Percentiles rank a stretch among this genome's conserved stretches.
These are phyloP conservation scores for Globisporangium emineosum DNA, from an alignment of 352 stramenopile genomes.

Conservation along the genomic window DNA sequence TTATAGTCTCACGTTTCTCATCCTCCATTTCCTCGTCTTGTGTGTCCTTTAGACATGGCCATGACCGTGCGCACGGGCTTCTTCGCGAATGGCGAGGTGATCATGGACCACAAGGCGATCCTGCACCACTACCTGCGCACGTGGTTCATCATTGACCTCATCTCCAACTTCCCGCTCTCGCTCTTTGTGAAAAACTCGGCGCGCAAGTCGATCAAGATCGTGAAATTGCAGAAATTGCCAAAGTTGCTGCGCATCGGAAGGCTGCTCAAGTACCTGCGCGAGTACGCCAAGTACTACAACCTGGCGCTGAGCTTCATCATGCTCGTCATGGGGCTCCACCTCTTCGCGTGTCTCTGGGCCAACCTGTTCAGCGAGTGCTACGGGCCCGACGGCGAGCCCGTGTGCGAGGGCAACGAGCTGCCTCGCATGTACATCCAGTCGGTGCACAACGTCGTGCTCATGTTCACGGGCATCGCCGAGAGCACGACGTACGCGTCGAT, in stretches of 20 bases:
- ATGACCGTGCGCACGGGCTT: constrained; percentile 79
- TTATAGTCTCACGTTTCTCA: too few relatives aligned
- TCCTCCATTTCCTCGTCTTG: too few relatives aligned
- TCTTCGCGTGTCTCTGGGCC: constrained; percentile 74
- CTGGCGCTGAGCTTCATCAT: constrained; percentile 63
- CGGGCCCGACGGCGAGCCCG: constrained; percentile 18
- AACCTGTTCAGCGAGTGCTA: constrained; percentile 70
- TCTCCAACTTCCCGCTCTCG: constrained; percentile 81
- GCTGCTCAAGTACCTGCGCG: constrained; percentile 71
- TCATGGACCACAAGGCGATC: constrained; percentile 71
- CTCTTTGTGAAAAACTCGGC: constrained; percentile 56
- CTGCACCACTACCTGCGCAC: constrained; percentile 63
- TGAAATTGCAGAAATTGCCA: constrained; percentile 84
- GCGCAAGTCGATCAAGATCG: constrained; percentile 74
- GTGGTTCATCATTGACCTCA: constrained; percentile 83
- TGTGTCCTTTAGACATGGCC: constrained; percentile 67
- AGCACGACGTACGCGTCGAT: constrained; percentile 60
- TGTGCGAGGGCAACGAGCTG: constrained; percentile 45
- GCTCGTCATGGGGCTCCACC: constrained; percentile 62
- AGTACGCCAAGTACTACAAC: constrained; percentile 87
- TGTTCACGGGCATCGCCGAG: constrained; percentile 80
- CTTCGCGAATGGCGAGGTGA: constrained; percentile 68
- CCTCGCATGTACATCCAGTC: constrained; percentile 71
- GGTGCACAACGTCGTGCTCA: constrained; percentile 68
- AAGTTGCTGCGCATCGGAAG: constrained; percentile 75